These are phyloP conservation scores for Phalaenopsis aphrodite DNA, from an alignment of 106 monocot species.

Conservation along the genomic window DNA sequence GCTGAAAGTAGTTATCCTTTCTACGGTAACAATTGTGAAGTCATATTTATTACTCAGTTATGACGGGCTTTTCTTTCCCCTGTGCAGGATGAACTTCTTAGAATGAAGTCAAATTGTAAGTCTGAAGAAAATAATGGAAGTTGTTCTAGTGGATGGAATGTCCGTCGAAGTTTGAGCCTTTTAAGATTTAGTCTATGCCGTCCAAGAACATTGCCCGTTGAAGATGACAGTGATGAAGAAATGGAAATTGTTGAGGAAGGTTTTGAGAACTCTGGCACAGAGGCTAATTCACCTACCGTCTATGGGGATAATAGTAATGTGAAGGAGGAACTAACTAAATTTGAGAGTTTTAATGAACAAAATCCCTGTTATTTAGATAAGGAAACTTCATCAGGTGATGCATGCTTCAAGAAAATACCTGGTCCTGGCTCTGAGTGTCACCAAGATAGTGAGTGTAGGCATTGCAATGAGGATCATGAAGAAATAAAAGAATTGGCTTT, in stretches of 20 bases:
- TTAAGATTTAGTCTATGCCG: constrained; percentile 59
- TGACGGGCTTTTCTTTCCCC: too few relatives aligned
- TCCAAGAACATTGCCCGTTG: constrained; percentile 27
- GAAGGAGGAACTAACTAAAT: neutral
- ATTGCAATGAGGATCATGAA: too few relatives aligned
- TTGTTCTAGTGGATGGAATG: constrained; percentile 63
- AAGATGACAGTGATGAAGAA: constrained; percentile 73
- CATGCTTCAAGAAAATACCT: too few relatives aligned
- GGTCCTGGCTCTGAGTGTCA: too few relatives aligned
- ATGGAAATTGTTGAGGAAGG: constrained; percentile 86
- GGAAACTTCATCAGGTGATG: neutral
- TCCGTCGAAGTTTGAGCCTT: constrained; percentile 61
- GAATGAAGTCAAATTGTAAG: constrained; percentile 59
- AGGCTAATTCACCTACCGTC: constrained; percentile 10
- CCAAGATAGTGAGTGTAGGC: too few relatives aligned
- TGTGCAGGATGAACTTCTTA: constrained; percentile 57
- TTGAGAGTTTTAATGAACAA: constrained; percentile 2
- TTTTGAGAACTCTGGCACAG: constrained; percentile 36
- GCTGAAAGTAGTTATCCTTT: constrained; percentile 43
- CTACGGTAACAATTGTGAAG: neutral
- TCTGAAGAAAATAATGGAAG: constrained; percentile 27
- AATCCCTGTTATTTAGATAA: neutral
- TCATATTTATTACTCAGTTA: too few relatives aligned
- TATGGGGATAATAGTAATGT: constrained; percentile 3
- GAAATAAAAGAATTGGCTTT: too few relatives aligned